Evolutionary conservation across 768 basidiomycete species (phyloP).

Genomic region (Serendipita sp.): DNA sequence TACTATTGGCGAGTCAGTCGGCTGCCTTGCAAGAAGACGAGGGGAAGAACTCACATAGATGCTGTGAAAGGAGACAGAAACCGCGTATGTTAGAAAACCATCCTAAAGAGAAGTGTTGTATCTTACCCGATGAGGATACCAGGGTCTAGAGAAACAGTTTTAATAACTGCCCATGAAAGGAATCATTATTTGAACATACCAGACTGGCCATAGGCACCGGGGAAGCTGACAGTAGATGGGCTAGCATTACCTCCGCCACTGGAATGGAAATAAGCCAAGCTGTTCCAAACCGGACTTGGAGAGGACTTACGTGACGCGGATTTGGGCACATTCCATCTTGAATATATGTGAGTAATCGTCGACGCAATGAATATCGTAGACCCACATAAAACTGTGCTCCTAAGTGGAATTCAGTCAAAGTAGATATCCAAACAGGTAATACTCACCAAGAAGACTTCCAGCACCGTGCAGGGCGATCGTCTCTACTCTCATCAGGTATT

Average conservation of each 20-base stretch:
- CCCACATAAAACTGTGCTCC: slow-evolving; percentile 40
- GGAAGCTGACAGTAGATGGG: neutral
- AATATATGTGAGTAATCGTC: neutral
- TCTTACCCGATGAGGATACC: slow-evolving; percentile 20
- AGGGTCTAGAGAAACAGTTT: slow-evolving; percentile 14
- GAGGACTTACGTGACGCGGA: neutral
- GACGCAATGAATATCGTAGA: slow-evolving; percentile 7
- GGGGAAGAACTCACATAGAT: neutral
- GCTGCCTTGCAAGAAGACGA: neutral
- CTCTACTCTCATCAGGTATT: neutral
- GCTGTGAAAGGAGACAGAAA: neutral
- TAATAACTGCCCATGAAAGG: neutral
- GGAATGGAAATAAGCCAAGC: neutral
- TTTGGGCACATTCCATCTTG: slow-evolving; percentile 19
- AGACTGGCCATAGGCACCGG: slow-evolving; percentile 1
- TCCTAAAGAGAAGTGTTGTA: neutral
- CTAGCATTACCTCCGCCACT: neutral
- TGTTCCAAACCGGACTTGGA: neutral
- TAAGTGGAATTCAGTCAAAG: neutral
- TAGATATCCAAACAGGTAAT: neutral
- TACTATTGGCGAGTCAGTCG: neutral
- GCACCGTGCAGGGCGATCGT: neutral
- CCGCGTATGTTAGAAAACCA: neutral
- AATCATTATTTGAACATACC: slow-evolving; percentile 10
- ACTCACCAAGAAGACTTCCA: neutral